Evolutionary conservation across 2,329 filamentous ascomycete genomes (phyloP).

Genomic region (Talaromyces sp.): DNA sequence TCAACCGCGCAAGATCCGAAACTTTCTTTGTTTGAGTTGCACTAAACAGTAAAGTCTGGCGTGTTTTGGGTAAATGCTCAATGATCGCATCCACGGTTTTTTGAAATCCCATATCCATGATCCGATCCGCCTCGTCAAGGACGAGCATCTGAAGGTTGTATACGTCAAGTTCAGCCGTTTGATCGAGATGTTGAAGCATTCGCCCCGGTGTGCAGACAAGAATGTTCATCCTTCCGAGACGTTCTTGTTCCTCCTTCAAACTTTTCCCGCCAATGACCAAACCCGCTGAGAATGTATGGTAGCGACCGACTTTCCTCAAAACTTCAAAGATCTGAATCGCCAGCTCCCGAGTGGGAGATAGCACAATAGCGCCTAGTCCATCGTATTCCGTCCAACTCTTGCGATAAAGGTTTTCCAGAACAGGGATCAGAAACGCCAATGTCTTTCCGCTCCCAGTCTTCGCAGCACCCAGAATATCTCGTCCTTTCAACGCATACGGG

Average conservation of each 20-base stretch:
- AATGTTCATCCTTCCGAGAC: constrained; percentile 90
- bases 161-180: constrained; percentile 84
- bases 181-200: constrained; percentile 92
- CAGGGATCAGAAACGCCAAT: constrained; percentile 83
- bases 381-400: constrained; percentile 86
- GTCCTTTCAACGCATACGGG: constrained; percentile 76
- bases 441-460: constrained; percentile 97
- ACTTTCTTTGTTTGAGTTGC: constrained; percentile 95
- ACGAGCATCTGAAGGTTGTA: constrained; percentile 91
- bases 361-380: constrained; percentile 85
- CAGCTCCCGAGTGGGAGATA: constrained; percentile 90
- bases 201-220: constrained; percentile 91
- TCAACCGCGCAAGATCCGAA: constrained; percentile 83
- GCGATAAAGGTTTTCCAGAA: constrained; percentile 88
- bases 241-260: constrained; percentile 79
- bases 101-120: constrained; percentile 97
- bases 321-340: constrained; percentile 98
- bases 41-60: constrained; percentile 92
- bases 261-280: constrained; percentile 92
- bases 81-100: constrained; percentile 85
- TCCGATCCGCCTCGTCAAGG: constrained; percentile 91
- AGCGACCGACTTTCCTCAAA: constrained; percentile 79
- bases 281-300: constrained; percentile 88
- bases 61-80: constrained; percentile 77
- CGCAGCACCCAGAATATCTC: constrained; percentile 87